Evolutionary conservation across 192 early-diverging fungal genomes (phyloP).

Genomic region (Coemansia sp.): DNA sequence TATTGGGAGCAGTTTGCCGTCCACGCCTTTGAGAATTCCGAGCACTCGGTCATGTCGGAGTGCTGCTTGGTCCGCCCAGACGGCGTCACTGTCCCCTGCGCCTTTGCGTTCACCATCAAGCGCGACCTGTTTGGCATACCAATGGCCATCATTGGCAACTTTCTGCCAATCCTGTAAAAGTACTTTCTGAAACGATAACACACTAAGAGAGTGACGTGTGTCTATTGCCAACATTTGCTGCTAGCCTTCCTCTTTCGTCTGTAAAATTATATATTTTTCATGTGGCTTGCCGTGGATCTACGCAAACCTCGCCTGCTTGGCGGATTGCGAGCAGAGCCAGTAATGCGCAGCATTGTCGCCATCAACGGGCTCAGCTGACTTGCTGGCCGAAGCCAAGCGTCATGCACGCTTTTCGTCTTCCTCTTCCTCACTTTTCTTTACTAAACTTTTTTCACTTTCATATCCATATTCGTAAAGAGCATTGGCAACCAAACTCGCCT

Average conservation of each 20-base stretch:
- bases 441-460: constrained; percentile 4
- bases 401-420: not conserved
- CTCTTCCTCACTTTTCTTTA: not conserved
- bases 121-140: constrained; percentile 96
- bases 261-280: not conserved
- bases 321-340: not conserved
- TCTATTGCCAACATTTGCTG: not conserved
- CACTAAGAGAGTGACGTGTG: not conserved
- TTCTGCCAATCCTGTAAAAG: constrained; percentile 51
- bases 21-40: constrained; percentile 91
- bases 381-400: not conserved
- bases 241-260: not conserved
- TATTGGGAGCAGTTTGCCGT: constrained; percentile 96
- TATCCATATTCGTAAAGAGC: not conserved
- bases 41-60: constrained; percentile 86
- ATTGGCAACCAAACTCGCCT: not conserved
- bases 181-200: not conserved
- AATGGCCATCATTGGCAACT: constrained; percentile 78
- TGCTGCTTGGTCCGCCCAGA: constrained; percentile 79
- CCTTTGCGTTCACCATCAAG: constrained; percentile 96
- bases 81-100: constrained; percentile 76
- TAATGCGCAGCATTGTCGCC: constrained; percentile 4
- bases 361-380: constrained; percentile 4
- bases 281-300: not conserved
- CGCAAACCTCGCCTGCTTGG: not conserved